Evolutionary conservation across 148 eudicot genomes (phyloP), one percentile per base, ranked within the genome.

Genomic region (Camellia lanceoleosa): DNA sequence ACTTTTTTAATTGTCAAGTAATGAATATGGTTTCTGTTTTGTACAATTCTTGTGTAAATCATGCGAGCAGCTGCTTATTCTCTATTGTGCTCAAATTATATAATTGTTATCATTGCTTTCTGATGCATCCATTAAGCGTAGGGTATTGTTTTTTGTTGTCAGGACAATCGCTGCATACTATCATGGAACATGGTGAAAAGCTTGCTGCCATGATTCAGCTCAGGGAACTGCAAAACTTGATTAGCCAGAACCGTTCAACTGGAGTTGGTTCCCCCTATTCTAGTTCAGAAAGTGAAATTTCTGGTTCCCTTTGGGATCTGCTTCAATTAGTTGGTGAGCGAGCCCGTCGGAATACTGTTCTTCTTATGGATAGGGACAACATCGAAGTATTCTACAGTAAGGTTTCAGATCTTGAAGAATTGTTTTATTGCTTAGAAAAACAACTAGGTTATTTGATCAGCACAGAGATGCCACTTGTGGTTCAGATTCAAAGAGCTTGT

Each of bases 131-230:
- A 42, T 46, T 68, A 70, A 61, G 8, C 72, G 0, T 52, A 62
- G 65, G 64, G 10, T 43, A 38, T 38, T 76, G n/a, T 59, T 20
- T 59, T 12, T 13, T 77, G 38, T 72, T 77, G n/a, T 15, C 86
- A 96, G 99, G 98, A 79, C 80, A 91, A 86, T 90, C 98, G 47
- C 85, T 96, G 87, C 99, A 92, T 76, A 87, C 87, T 73, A 90
- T 96, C 69, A 86, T 96, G 97, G 99, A 96, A 83, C 98, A 96
- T 85, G 99, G 98, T 15, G 99, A 96, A 86, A 96, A 96, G 89
- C 91, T 96, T 68, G 86, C 91, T 79, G 91, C 88, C 83, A 91
- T 96, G 98, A 91, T 93, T 78, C 91, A 92, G 83, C 86, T 96
- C 74, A 89, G 92, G 87, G 97, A 96, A 74, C 86, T 96, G 75